These are phyloP conservation scores for Talaromyces sp. DNA, from an alignment of 2,329 filamentous ascomycete genomes.

Conservation along the genomic window DNA sequence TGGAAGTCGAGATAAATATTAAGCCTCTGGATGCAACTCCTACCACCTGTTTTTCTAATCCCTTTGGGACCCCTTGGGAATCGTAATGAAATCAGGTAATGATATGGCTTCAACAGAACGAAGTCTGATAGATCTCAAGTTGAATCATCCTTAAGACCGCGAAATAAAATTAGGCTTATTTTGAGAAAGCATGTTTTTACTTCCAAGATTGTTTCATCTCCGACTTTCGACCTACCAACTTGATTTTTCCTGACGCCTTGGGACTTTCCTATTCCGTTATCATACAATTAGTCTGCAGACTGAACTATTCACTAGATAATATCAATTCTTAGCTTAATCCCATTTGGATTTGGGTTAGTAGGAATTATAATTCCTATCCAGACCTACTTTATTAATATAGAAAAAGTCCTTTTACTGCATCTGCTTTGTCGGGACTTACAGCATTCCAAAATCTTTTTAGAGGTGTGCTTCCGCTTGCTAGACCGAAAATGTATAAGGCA, in stretches of 20 bases:
- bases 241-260: too few species aligned
- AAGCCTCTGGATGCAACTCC: too few species aligned
- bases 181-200: not conserved
- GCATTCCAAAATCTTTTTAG: conserved; percentile 55
- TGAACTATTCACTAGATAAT: conserved; percentile 55
- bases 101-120: not conserved
- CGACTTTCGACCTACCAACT: too few species aligned
- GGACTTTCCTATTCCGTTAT: too few species aligned
- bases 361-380: conserved; percentile 52
- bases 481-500: conserved; percentile 47
- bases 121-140: not conserved
- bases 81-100: not conserved
- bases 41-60: not conserved
- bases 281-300: conserved; percentile 59
- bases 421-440: conserved; percentile 53
- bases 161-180: not conserved
- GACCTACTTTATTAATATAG: conserved; percentile 60
- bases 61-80: not conserved
- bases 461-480: conserved; percentile 61
- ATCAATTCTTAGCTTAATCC: conserved; percentile 56
- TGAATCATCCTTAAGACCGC: not conserved
- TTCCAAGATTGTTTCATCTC: not conserved
- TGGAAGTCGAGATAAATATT: not conserved
- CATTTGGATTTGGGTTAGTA: conserved; percentile 56
- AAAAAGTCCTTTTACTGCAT: conserved; percentile 47